A percentile compares a stretch with the other conserved stretches of the same genome.
Evolutionary conservation across 176 grass and related monocot species (phyloP).

Genomic region (Carex cristatella): DNA sequence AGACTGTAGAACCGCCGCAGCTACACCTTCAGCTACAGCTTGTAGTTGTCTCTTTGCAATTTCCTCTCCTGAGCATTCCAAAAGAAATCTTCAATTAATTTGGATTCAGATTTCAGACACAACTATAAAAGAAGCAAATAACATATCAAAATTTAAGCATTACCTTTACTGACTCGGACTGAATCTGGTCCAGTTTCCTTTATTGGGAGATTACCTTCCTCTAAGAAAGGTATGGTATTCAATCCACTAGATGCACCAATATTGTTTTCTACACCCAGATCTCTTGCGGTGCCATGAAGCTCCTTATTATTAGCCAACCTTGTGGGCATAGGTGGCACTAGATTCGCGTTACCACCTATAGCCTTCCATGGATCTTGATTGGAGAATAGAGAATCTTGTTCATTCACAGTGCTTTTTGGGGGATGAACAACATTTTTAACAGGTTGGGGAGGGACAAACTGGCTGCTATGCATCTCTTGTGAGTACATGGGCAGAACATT

Average conservation of each 20-base stretch:
- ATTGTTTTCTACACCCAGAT: constrained; percentile 39
- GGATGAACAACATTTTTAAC: constrained; percentile 11
- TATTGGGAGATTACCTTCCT: constrained; percentile 50
- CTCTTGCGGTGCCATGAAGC: constrained; percentile 16
- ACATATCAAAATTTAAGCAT: constrained; percentile 24
- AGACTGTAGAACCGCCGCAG: constrained; percentile 68
- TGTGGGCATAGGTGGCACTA: constrained; percentile 42
- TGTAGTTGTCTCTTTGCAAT: constrained; percentile 65
- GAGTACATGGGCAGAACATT: constrained; percentile 18
- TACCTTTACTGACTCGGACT: constrained; percentile 64
- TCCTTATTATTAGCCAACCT: constrained; percentile 40
- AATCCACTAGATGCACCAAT: constrained; percentile 28
- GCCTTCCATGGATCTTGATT: constrained; percentile 71
- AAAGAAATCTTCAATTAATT: constrained; percentile 16
- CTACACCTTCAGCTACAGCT: constrained; percentile 83
- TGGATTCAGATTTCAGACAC: not conserved
- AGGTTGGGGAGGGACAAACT: constrained; percentile 15
- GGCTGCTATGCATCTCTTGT: constrained; percentile 39
- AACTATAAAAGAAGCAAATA: not conserved
- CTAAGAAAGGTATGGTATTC: constrained; percentile 40
- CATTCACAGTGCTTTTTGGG: constrained; percentile 25
- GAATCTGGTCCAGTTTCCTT: constrained; percentile 49
- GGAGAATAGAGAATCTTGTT: constrained; percentile 68
- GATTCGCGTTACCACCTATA: constrained; percentile 41
- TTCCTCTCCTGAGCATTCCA: constrained; percentile 57